Conservation (phyloP, 768 basidiomycete species). For the Coprinopsis strossmayeri region DNA sequence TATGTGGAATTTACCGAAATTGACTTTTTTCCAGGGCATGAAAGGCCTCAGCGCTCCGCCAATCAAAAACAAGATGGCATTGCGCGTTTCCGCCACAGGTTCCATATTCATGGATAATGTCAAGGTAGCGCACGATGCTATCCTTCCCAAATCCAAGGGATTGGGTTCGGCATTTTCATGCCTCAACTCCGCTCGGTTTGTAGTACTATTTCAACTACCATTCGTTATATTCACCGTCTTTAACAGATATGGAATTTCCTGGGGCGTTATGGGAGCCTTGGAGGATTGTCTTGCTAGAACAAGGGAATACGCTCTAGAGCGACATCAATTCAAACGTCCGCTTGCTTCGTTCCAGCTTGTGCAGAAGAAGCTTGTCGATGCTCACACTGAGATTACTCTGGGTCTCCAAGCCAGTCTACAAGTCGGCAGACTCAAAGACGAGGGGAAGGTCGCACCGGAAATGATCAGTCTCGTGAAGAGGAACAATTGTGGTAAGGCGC, state of each 20-base stretch:
- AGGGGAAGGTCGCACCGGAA: conserved; percentile 66
- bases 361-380: conserved; percentile 95
- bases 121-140: conserved; percentile 58
- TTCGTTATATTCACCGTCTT: not conserved
- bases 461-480: conserved; percentile 95
- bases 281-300: conserved; percentile 83
- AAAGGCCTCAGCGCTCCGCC: conserved; percentile 78
- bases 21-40: conserved; percentile 44
- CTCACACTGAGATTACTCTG: conserved; percentile 78
- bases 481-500: conserved; percentile 93
- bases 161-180: conserved; percentile 87
- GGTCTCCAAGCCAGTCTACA: conserved; percentile 73
- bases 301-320: conserved; percentile 79
- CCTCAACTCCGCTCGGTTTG: conserved; percentile 77
- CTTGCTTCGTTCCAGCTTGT: conserved; percentile 95
- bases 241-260: conserved; percentile 75
- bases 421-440: conserved; percentile 84
- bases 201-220: not conserved
- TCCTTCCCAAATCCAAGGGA: conserved; percentile 75
- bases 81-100: conserved; percentile 78
- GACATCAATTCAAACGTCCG: conserved; percentile 85
- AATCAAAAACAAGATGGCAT: conserved; percentile 91
- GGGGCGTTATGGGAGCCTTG: conserved; percentile 94
- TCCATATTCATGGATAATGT: conserved; percentile 94
- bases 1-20: not conserved